Evolutionary conservation across 805 yeast species (phyloP), one percentile per base, ranked within the genome.

Genomic region (Zygotorulaspora chibaensis): DNA sequence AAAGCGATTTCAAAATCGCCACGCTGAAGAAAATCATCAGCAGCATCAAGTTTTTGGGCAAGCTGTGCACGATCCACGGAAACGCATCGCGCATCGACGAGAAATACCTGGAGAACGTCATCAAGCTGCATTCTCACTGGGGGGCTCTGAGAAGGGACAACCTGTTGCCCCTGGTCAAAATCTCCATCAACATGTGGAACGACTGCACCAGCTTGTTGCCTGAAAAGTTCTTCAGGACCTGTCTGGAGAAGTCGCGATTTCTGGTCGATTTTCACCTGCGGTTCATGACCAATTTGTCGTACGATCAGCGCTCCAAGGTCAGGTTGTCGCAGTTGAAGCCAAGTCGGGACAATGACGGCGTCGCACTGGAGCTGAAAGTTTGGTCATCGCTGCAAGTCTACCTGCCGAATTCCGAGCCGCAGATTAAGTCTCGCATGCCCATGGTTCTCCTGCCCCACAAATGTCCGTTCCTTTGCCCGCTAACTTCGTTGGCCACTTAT

Each of bases 121-220:
- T 52, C 2, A 48, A 50, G 34, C 40, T 58, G 31, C 62, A 58
- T 12, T 40, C 49, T 25, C 40, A 38, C 31, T 48, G 49, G 52
- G 42, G 34, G 10, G 18, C 34, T 26, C 20, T 23, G 26, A 25
- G 36, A 5, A 46, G 23, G 33, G 38, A 27, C 20, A 33, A 35
- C 8, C 16, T 37, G 4, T 13, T 46, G 13, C 49, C 49, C 3
- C 35, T 57, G 17, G 43, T 52, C n/a, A 53, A 53, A 23, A 51
- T 63, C 3, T 59, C 67, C n/a, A 37, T 56, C 18, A 59, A 63
- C 45, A 27, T 61, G 31, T 64, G 67, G 67, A 61, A 58, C 38
- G 52, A 63, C 10, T 43, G 51, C 23, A 55, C 62, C n/a, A 45
- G 29, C 12, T 45, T 53, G 36, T 45, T 62, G 33, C 47, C 56